phyloP scores from a whole-genome alignment of 2,329 filamentous ascomycete genomes.

The Microdochium bolleyi region DNA sequence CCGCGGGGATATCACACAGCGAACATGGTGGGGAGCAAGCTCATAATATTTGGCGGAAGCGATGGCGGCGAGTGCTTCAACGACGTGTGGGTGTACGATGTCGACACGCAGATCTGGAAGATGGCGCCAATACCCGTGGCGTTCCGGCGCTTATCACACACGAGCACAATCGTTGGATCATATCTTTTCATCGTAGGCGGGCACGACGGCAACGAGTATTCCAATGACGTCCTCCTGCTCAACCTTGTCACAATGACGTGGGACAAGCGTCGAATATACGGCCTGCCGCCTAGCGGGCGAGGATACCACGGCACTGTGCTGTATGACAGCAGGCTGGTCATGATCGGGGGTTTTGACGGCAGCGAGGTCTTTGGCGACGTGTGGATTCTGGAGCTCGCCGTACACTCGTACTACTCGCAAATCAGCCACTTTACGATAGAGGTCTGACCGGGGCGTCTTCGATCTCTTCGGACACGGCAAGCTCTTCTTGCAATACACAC shows the following conservation, averaged over 20 bases:
- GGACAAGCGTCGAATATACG: constrained; percentile 60
- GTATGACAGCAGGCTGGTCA: constrained; percentile 55
- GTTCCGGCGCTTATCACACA: constrained; percentile 60
- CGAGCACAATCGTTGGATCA: constrained; percentile 60
- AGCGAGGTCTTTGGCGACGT: constrained; percentile 61
- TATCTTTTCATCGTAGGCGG: constrained; percentile 65
- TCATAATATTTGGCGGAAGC: constrained; percentile 63
- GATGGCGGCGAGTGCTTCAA: constrained; percentile 66
- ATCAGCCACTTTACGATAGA: constrained; percentile 67
- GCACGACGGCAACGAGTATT: constrained; percentile 63
- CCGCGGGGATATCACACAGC: constrained; percentile 64
- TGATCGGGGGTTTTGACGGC: constrained; percentile 63
- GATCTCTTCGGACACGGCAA: too few species aligned
- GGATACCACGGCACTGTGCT: constrained; percentile 61
- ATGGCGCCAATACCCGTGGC: constrained; percentile 49
- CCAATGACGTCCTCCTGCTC: constrained; percentile 58
- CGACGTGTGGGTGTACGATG: constrained; percentile 67
- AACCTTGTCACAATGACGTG: constrained; percentile 70
- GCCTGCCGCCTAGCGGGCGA: constrained; percentile 51
- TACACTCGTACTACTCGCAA: constrained; percentile 66
- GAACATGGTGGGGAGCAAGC: constrained; percentile 65
- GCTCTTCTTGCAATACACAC: background rate
- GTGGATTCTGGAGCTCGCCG: constrained; percentile 58
- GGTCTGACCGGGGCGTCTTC: constrained; percentile 30
- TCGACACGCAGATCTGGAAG: constrained; percentile 54